Evolutionary conservation across 805 yeast genomes (phyloP), one percentile per base, ranked within the genome.

Genomic region (Monosporozyma yasuniensis): DNA sequence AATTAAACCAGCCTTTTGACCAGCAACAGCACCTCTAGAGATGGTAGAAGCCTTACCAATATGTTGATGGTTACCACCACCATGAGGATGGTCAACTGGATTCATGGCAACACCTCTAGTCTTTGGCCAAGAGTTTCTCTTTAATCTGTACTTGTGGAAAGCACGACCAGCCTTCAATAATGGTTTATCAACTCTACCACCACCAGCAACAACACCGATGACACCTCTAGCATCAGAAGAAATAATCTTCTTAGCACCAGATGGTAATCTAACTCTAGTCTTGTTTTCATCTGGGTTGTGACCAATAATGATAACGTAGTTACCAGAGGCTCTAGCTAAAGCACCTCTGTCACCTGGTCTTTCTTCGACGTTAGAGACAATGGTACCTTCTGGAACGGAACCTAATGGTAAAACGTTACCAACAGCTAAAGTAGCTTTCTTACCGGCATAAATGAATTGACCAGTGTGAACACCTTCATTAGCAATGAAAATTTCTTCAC

Each of bases 51-150:
- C 97, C 84, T 91, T 91, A 89, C 98, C 98, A 80, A 90, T 91
- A 78, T 91, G 98, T 83, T 91, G 98, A 79, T 91, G 98, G 96
- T 90, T 90, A 91, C 99, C 99, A 91, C 99, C 98, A 87, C 99
- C 99, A 78, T 91, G 99, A 76, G 99, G 99, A 83, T 91, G 99
- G 76, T 91, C 99, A 76, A 91, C 99, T 77, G 98, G 98, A 82
- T 91, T 91, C 99, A 93, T 91, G 75, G 99, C 99, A 74, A 91
- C 98, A 91, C 98, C 99, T 83, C 98, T 89, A 72, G 98, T 93
- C 87, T 88, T 90, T 79, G 99, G 99, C 98, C 98, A 93, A 64
- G 96, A 88, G 96, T 93, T 89, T 81, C 98, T 84, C 95, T 93
- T 93, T 71, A 90, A 96, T 79, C 78, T 90, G 93, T 85, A 90